These are phyloP conservation scores for Atalantia buxifolia DNA, from an alignment of 345 rosid genomes.

Conservation along the genomic window DNA sequence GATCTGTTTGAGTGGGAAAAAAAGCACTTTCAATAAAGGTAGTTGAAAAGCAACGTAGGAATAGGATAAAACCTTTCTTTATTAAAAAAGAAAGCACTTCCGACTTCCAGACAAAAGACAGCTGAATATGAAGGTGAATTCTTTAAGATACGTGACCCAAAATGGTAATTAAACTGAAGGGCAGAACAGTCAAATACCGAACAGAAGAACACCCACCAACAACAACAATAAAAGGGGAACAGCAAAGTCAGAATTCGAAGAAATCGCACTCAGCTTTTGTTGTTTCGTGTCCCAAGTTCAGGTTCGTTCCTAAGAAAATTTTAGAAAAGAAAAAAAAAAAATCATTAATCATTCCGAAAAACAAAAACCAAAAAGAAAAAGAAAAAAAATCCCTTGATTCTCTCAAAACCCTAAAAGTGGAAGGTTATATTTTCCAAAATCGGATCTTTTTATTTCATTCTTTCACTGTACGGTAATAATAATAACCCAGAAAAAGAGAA, in stretches of 20 bases:
- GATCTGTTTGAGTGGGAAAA: neutral
- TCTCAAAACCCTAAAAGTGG: slow-evolving; percentile 17
- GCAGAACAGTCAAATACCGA: slow-evolving; percentile 2
- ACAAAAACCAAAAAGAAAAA: neutral
- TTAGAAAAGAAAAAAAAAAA: neutral
- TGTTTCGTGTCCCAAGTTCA: slow-evolving; percentile 16
- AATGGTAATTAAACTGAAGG: slow-evolving; percentile 8
- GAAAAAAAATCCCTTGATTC: slow-evolving; percentile 2
- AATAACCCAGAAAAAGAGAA: neutral
- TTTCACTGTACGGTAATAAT: neutral
- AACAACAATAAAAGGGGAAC: neutral
- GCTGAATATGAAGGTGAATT: neutral
- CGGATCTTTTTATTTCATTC: slow-evolving; percentile 6
- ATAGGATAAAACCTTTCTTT: no score
- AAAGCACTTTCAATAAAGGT: neutral
- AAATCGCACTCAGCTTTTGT: slow-evolving; percentile 19
- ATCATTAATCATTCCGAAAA: slow-evolving; percentile 9
- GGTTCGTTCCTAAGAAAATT: slow-evolving; percentile 19
- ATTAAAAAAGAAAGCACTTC: neutral
- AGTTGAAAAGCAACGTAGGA: neutral
- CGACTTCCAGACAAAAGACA: no score
- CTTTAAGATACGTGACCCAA: neutral
- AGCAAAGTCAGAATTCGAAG: slow-evolving; percentile 14
- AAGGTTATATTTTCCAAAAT: slow-evolving; percentile 8
- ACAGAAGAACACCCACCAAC: neutral